Evolutionary conservation across 129 eudicot genomes (phyloP).

Genomic region (Chrysanthemum makinoi): DNA sequence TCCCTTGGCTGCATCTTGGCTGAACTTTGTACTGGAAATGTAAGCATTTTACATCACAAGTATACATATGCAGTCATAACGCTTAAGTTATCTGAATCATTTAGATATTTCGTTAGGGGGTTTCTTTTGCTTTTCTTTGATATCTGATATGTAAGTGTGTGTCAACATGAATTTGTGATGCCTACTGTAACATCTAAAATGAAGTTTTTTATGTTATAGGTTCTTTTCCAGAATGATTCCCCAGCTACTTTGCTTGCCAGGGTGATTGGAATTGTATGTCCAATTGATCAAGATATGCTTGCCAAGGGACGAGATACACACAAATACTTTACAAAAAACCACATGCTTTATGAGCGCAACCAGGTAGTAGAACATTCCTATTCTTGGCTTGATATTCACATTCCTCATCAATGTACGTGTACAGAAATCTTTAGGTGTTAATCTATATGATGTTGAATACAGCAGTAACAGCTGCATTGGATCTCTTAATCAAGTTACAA

Average conservation of each 20-base stretch:
- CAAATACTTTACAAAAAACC: constrained; percentile 91
- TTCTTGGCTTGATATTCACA: background rate
- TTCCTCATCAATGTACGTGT: background rate
- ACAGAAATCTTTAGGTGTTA: background rate
- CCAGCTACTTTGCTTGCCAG: constrained; percentile 97
- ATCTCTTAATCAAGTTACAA: background rate
- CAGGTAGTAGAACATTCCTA: constrained; percentile 17
- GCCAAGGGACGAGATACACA: constrained; percentile 89
- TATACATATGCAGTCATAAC: constrained; percentile 13
- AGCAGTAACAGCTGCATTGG: background rate
- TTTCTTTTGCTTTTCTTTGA: background rate
- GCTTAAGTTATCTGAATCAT: background rate
- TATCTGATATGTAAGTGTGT: no score
- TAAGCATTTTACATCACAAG: constrained; percentile 33
- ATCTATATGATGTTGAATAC: background rate
- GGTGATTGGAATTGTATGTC: constrained; percentile 80
- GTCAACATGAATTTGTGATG: no score
- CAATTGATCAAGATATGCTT: constrained; percentile 82
- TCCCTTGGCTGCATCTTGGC: constrained; percentile 98
- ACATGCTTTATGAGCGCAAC: constrained; percentile 93
- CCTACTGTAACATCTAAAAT: background rate
- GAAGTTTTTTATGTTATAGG: constrained; percentile 39
- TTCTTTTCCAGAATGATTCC: constrained; percentile 94
- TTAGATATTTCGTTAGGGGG: background rate
- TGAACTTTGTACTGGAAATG: constrained; percentile 95